These are phyloP conservation scores for Hepatocystis sp. DNA, from an alignment of 169 alveolate genomes.

Conservation along the genomic window DNA sequence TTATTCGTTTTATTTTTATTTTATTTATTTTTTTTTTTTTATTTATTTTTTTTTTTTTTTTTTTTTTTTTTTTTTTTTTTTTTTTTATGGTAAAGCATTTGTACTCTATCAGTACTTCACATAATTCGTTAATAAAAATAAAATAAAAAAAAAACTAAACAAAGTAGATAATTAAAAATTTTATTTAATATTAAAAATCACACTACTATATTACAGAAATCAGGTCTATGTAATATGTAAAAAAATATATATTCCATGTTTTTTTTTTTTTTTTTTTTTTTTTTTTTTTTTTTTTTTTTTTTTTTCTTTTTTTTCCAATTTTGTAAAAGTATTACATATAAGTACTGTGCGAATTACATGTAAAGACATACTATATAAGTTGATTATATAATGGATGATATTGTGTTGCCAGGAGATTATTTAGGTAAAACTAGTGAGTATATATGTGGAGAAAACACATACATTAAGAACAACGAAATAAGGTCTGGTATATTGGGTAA, in stretches of 20 bases:
- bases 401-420: constrained; percentile 64
- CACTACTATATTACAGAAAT: no score
- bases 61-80: not conserved
- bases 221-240: no score
- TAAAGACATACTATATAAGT: not conserved
- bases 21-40: not conserved
- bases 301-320: no score
- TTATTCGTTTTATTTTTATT: not conserved
- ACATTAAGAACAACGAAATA: constrained; percentile 26
- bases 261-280: no score
- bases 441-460: constrained; percentile 46
- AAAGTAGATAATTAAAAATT: no score
- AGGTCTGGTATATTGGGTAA: constrained; percentile 56
- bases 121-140: not conserved
- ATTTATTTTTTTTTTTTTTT: constrained; percentile 1
- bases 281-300: no score
- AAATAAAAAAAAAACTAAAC: constrained; percentile 6
- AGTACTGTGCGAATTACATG: not conserved
- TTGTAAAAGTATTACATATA: no score
- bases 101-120: not conserved
- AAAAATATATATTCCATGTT: no score
- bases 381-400: constrained; percentile 14
- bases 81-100: not conserved
- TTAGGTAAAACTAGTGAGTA: constrained; percentile 9
- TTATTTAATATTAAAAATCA: no score